Base-by-base conservation (phyloP, 768 basidiomycete genomes). In the Glaciozyma martinii region DNA sequence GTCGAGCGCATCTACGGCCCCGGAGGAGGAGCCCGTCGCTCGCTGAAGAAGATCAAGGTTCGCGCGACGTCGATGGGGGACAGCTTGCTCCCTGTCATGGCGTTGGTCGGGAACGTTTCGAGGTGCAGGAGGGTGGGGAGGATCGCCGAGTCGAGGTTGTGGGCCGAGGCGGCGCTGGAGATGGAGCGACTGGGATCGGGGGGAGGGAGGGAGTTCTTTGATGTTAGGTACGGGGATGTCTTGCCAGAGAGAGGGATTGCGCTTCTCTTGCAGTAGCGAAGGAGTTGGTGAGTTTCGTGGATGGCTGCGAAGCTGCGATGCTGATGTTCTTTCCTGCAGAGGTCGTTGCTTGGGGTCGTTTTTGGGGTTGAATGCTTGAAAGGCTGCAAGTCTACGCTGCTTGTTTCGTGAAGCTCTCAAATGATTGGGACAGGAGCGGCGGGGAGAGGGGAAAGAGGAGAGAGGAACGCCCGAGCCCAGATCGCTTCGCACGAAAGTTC, bases 181-280 rank as follows among this genome's bases (percentile, higher is more conserved):
- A 40, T 53, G 60, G 60, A 61, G 60, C 30, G 53, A 30, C 16
- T 53, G 21, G 25, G 9, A 3, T 29, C 8, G 32, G 40, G 40
- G 9, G 60, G 47, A 21, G 60, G 47, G n/a, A 61, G 25, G 53
- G 53, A 43, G 52, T 30, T 30, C 40, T 54, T 62, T 27, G 27
- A 43, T n/a, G 42, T 23, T 37, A 33, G 30, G 15, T 53, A 46
- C 12, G 49, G n/a, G 42, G 40, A 44, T 8, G 13, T 43, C 13
- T 18, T 29, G 49, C 33, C 21, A 19, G n/a, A 13, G 59, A 37
- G 29, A 46, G 23, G 32, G 18, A 37, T 55, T 21, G 21, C 21
- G 19, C 19, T n/a, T 23, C 23, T 55, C 23, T n/a, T 29, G 49
- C 5, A 29, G 49, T 13, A 3, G 49, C 5, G n/a, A 29, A 15